phyloP scores from a whole-genome alignment of 169 alveolate genomes.

The Perkinsus olseni region DNA sequence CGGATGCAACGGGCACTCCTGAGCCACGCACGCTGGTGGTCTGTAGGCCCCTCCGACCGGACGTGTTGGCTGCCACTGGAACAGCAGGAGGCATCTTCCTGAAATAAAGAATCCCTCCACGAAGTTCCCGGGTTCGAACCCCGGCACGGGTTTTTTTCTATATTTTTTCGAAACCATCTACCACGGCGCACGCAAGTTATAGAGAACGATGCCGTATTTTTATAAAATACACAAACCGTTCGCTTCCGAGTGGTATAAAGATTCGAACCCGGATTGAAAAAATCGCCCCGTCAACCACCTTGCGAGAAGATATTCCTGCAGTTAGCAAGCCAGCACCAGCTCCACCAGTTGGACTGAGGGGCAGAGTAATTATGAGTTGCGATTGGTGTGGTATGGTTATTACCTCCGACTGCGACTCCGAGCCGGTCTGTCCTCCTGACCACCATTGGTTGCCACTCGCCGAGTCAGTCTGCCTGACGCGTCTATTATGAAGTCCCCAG shows the following conservation, averaged over 20 bases:
- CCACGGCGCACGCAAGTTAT: too few relatives aligned
- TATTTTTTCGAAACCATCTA: too few relatives aligned
- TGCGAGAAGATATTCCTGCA: not conserved
- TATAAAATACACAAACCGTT: too few relatives aligned
- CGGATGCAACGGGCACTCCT: not conserved
- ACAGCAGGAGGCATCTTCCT: too few relatives aligned
- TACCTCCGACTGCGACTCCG: not conserved
- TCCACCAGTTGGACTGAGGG: not conserved
- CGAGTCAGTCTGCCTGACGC: not conserved
- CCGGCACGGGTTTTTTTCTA: too few relatives aligned
- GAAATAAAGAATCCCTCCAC: too few relatives aligned
- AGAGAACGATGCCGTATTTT: too few relatives aligned
- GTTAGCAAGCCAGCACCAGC: not conserved
- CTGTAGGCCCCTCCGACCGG: too few relatives aligned
- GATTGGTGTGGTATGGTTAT: too few relatives aligned
- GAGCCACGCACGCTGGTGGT: not conserved
- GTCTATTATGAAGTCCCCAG: not conserved
- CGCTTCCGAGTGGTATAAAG: not conserved
- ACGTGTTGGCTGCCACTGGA: too few relatives aligned
- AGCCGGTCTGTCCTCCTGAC: not conserved
- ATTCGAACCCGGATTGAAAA: not conserved
- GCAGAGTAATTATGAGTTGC: not conserved
- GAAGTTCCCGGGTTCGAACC: too few relatives aligned
- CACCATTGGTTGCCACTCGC: not conserved
- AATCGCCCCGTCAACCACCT: not conserved